These are phyloP conservation scores for Claviceps quebecensis DNA, from an alignment of 2,329 filamentous ascomycete genomes.

Conservation along the genomic window DNA sequence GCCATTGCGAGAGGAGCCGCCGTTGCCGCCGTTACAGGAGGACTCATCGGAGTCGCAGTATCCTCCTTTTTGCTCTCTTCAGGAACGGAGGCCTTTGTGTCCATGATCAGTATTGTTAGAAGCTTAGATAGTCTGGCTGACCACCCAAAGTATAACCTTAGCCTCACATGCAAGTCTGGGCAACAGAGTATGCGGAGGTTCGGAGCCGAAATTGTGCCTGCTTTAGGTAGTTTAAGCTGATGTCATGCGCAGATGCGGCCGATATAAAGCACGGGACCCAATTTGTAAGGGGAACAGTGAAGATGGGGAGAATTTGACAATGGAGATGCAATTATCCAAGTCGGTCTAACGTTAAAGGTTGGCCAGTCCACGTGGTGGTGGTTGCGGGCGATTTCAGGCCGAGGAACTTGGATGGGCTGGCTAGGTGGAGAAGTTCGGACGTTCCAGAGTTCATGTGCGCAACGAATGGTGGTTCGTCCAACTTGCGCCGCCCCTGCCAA, in stretches of 20 bases:
- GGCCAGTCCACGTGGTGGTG: conserved; percentile 2
- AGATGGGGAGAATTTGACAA: not conserved
- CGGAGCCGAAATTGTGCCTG: not conserved
- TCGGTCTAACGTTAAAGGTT: not conserved
- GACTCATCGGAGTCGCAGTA: conserved; percentile 10
- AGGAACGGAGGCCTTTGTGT: conserved; percentile 7
- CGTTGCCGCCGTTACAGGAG: conserved; percentile 5
- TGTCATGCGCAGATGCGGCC: not conserved
- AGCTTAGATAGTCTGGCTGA: too few species aligned
- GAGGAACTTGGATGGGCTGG: conserved; percentile 2
- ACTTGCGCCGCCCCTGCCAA: too few species aligned
- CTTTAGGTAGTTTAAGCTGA: not conserved
- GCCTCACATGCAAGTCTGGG: conserved; percentile 7
- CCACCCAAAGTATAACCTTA: not conserved
- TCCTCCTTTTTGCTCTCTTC: conserved; percentile 12
- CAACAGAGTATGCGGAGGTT: too few species aligned
- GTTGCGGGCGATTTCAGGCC: conserved; percentile 3
- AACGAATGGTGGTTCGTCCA: too few species aligned
- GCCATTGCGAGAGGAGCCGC: not conserved
- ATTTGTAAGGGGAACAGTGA: not conserved
- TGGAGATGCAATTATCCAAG: not conserved
- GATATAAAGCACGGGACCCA: not conserved
- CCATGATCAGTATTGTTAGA: conserved; percentile 7
- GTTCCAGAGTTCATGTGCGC: too few species aligned
- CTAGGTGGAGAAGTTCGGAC: not conserved